Percentiles rank a stretch among this genome's conserved stretches.
phyloP scores from a whole-genome alignment of 179 eudicot species.

The Silene noctiflora region DNA sequence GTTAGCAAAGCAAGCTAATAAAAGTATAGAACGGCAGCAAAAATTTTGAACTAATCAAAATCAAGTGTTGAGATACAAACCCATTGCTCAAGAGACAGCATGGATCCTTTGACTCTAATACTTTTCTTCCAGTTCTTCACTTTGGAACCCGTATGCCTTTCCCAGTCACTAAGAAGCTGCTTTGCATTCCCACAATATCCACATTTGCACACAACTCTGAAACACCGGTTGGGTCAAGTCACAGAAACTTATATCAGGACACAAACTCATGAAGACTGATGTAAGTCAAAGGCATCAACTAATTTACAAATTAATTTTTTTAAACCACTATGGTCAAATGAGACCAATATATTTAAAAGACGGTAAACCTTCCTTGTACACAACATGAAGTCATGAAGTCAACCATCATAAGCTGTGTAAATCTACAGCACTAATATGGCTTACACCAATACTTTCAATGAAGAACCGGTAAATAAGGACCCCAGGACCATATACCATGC shows the following conservation, averaged over 20 bases:
- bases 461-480: background rate
- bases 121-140: conserved; percentile 68
- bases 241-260: conserved; percentile 2
- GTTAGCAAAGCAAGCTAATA: background rate
- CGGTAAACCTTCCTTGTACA: background rate
- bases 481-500: background rate
- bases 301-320: background rate
- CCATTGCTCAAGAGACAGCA: conserved; percentile 69
- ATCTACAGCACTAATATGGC: background rate
- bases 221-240: conserved; percentile 6
- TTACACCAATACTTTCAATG: background rate
- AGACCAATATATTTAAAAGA: background rate
- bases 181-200: conserved; percentile 55
- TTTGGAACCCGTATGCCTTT: conserved; percentile 67
- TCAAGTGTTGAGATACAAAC: conserved; percentile 37
- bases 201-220: conserved; percentile 67
- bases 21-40: background rate
- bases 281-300: background rate
- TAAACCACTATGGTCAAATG: background rate
- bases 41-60: background rate
- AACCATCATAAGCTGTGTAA: background rate
- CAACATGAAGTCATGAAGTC: background rate
- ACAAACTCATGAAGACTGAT: conserved; percentile 9
- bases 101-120: conserved; percentile 58
- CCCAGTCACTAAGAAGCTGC: conserved; percentile 73